Evolutionary conservation across 352 stramenopile genomes (phyloP).

Genomic region (Pythium grandisporangium): DNA sequence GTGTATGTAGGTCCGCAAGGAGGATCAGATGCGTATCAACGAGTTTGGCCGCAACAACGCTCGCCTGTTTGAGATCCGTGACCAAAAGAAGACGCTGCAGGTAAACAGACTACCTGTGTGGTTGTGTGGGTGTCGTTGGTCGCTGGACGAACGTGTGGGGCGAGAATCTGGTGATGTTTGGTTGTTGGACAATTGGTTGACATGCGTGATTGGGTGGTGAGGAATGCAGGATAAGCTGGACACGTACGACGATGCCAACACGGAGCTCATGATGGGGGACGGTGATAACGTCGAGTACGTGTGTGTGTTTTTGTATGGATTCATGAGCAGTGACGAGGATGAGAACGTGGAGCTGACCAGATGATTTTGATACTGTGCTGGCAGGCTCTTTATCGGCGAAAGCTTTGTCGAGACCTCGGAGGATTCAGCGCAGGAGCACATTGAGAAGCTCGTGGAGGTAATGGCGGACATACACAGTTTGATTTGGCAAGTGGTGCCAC

Average conservation of each 20-base stretch:
- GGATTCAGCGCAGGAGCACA: constrained; percentile 91
- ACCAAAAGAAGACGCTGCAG: constrained; percentile 88
- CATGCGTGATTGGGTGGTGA: no score
- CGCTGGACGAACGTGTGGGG: no score
- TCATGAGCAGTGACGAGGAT: neutral
- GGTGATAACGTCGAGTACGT: constrained; percentile 74
- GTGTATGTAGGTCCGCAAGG: constrained; percentile 90
- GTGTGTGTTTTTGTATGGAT: no score
- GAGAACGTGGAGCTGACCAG: neutral
- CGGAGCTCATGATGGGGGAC: constrained; percentile 96
- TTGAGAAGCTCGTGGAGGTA: constrained; percentile 88
- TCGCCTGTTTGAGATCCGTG: constrained; percentile 86
- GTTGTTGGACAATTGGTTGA: no score
- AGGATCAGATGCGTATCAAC: constrained; percentile 98
- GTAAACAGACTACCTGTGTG: constrained; percentile 14
- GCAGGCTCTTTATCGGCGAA: constrained; percentile 90
- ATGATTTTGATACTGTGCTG: constrained; percentile 1
- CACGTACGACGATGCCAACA: constrained; percentile 94
- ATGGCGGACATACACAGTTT: no score
- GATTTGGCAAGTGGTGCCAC: no score
- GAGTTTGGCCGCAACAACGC: constrained; percentile 97
- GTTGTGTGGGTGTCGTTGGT: neutral
- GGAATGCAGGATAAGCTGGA: constrained; percentile 94
- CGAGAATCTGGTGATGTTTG: no score
- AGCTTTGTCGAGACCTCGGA: constrained; percentile 93